Percentiles rank a stretch among this genome's conserved stretches.
These are phyloP conservation scores for Capsella bursapastoris DNA, from an alignment of 345 rosid species.

Conservation along the genomic window DNA sequence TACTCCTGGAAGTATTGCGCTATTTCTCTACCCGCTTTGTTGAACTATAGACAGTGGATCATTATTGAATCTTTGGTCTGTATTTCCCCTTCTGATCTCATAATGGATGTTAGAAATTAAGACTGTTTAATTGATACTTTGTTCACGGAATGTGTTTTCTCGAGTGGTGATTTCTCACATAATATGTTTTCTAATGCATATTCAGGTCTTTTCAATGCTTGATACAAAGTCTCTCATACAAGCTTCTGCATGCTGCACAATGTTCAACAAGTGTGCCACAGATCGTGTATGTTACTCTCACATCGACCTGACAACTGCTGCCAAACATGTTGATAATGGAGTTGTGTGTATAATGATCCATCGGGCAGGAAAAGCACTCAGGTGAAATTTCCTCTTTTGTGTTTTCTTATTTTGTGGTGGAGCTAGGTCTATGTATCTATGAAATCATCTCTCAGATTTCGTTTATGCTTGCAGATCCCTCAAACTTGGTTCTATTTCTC, in stretches of 20 bases:
- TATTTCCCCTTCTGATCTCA: background rate
- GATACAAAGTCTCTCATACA: conserved; percentile 85
- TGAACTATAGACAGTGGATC: conserved; percentile 21
- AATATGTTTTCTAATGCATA: conserved; percentile 13
- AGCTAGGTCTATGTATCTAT: conserved; percentile 14
- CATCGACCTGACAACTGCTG: conserved; percentile 81
- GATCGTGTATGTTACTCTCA: conserved; percentile 81
- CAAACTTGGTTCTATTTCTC: conserved; percentile 73
- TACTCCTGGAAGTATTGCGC: background rate
- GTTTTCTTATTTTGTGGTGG: conserved; percentile 8
- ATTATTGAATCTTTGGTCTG: background rate
- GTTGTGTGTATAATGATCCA: conserved; percentile 86
- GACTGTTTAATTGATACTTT: background rate
- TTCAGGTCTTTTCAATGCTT: conserved; percentile 85
- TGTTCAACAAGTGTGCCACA: conserved; percentile 88
- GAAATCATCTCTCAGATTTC: conserved; percentile 24
- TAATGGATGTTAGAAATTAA: conserved; percentile 2
- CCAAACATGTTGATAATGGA: conserved; percentile 73
- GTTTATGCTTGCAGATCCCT: conserved; percentile 60
- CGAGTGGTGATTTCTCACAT: conserved; percentile 5
- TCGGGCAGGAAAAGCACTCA: conserved; percentile 81
- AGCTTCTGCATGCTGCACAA: conserved; percentile 77
- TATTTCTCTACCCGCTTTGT: background rate
- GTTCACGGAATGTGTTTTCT: background rate
- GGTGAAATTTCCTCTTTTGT: conserved; percentile 48